Base-by-base conservation (phyloP, 164 flowering plant genomes). In the Brasenia schreberi region DNA sequence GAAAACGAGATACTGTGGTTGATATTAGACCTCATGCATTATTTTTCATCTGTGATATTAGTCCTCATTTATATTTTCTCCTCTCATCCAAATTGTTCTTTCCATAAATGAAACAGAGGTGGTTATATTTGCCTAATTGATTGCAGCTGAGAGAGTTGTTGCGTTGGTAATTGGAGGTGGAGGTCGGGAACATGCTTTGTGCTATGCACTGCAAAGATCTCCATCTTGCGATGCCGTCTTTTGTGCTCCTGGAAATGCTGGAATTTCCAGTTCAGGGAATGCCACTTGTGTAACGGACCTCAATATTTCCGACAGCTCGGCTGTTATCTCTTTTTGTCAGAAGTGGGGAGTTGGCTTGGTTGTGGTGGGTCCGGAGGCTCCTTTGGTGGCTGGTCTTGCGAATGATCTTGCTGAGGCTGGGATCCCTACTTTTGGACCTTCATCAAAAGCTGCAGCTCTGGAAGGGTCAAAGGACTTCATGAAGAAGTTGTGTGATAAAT, bases 181-280 rank as follows among this genome's bases (percentile, higher is more conserved):
- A 5, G 99, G 97, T 62, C 80, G 97, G 68, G 99, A 92, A 70
- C 99, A 95, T 75, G 88, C 99, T 42, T 90, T 95, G 66, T 92
- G 99, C 77, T 80, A 84, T 71, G 96, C 99, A 56, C 79, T 95
- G 80, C 79, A 82, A 68, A 79, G 87, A 43, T 92, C 99, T 52
- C 85, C 88, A 5, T 84, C 97, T 1, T 87, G 92, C 74, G 89
- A 83, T 75, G 77, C 81, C 6, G 92, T 95, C 5, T 86, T 84
- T 60, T 95, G 97, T 81, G 94, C 96, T 14, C 99, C 99, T 49
- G 99, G 99, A 17, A 95, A 95, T 88, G 92, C 87, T 66, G 99
- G 99, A 52, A 95, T 95, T 80, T 73, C 92, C 17, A 78, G 60
- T 68, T 85, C 97, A 4, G 97, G 92, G n/a, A 71, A 80, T 80